Conservation (phyloP, 805 yeast genomes). For the Sugiyamaella valdiviana region DNA sequence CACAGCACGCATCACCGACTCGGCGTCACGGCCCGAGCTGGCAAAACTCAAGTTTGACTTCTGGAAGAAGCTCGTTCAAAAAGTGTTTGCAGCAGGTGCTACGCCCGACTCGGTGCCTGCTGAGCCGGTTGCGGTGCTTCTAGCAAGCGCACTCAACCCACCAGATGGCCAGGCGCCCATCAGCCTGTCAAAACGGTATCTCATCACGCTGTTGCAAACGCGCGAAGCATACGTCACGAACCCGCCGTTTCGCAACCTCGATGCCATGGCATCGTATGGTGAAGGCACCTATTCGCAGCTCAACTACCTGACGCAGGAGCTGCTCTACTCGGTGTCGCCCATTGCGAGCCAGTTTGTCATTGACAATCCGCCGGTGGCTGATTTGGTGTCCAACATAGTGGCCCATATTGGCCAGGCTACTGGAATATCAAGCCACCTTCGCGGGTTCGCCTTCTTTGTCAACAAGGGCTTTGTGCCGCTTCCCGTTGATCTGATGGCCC, state of each 20-base stretch:
- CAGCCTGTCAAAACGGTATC: conserved; percentile 46
- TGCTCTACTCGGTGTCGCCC: conserved; percentile 51
- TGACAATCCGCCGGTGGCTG: conserved; percentile 39
- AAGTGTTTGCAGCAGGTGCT: conserved; percentile 34
- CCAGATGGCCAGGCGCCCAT: conserved; percentile 26
- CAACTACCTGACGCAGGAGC: conserved; percentile 58
- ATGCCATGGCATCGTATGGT: conserved; percentile 66
- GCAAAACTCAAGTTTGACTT: conserved; percentile 55
- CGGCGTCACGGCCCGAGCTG: conserved; percentile 30
- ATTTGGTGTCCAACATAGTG: conserved; percentile 48
- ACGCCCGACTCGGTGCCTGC: conserved; percentile 34
- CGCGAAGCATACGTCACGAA: conserved; percentile 48
- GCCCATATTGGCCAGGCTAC: conserved; percentile 84
- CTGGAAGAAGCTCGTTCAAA: conserved; percentile 61
- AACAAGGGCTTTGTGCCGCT: conserved; percentile 47
- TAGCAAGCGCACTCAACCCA: conserved; percentile 45
- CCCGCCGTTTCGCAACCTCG: conserved; percentile 42
- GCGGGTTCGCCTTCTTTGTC: conserved; percentile 56
- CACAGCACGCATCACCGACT: conserved; percentile 46
- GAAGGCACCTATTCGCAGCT: conserved; percentile 75
- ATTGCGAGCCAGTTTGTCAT: conserved; percentile 46
- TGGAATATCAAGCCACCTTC: conserved; percentile 57
- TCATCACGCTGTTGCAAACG: conserved; percentile 56
- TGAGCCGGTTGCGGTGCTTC: conserved; percentile 59
- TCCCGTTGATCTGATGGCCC: conserved; percentile 57